Evolutionary conservation across 2,329 filamentous ascomycete species (phyloP), one percentile per base, ranked within the genome.

Genomic region (Myriosclerotinia scirpicola): DNA sequence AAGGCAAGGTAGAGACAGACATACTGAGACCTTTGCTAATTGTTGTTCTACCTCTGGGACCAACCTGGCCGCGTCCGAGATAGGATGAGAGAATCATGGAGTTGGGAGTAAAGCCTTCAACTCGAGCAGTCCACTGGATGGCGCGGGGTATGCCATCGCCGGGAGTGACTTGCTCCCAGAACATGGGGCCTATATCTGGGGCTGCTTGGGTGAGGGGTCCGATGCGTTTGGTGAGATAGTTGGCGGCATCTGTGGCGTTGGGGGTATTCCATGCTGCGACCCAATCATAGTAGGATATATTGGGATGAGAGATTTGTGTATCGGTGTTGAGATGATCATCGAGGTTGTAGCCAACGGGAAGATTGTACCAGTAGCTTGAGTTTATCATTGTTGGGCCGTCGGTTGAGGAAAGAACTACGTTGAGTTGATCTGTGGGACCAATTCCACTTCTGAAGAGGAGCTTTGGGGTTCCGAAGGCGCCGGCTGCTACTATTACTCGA

Each of bases 381-480:
- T 78, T 74, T 34, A 85, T 81, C 81, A 87, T 84, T 2, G 79
- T 82, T 17, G 79, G 71, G 0, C 82, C 83, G 69, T 87, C 84
- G 1, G 75, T 76, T 40, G 75, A 84, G 62, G 74, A 76, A 58
- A 82, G 77, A 40, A 87, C 84, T 15, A 85, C 74, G 26, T 80
- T 74, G 34, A 88, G 80, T 73, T 75, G 71, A 68, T 78, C 77
- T 8, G 64, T 67, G 17, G 74, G 74, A 30, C 90, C 69, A 90
- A 91, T 71, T 22, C 89, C 87, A 66, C 85, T 88, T 73, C 88
- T 83, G 77, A 90, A 81, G 2, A 92, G 82, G 58, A 92, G 79
- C 38, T 73, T 73, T 12, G 71, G 62, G 75, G 87, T 87, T n/a
- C 87, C 87, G 69, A 92, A 90, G 1, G 88, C 80, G 58, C 90